Percentiles rank a stretch among this genome's conserved stretches.
Evolutionary conservation across 2,329 filamentous ascomycete species (phyloP).

Genomic region (Septoria petroselini): DNA sequence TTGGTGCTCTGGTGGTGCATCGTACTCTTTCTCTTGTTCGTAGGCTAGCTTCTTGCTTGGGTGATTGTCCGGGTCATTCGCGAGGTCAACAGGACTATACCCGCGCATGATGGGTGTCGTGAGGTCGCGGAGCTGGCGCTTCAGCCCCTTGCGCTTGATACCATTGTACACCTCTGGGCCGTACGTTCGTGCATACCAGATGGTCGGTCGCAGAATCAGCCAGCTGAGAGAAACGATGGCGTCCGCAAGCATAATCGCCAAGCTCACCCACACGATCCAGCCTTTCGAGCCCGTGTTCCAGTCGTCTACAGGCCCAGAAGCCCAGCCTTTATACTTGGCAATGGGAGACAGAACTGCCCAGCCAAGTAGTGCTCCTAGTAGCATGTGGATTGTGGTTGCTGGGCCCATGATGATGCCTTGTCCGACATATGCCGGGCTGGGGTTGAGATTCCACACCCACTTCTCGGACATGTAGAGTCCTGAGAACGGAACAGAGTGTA

Average conservation of each 20-base stretch:
- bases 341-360: conserved; percentile 90
- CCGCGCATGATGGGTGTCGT: conserved; percentile 37
- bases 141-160: conserved; percentile 31
- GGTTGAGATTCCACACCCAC: conserved; percentile 96
- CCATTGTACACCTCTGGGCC: conserved; percentile 35
- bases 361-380: conserved; percentile 80
- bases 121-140: conserved; percentile 37
- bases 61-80: conserved; percentile 19
- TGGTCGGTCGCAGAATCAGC: conserved; percentile 64
- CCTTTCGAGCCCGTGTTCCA: conserved; percentile 95
- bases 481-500: conserved; percentile 84
- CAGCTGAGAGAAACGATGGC: conserved; percentile 83
- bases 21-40: conserved; percentile 53
- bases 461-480: conserved; percentile 68
- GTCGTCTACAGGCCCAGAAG: conserved; percentile 77
- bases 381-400: conserved; percentile 91
- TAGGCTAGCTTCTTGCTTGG: conserved; percentile 10
- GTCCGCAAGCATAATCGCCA: conserved; percentile 96
- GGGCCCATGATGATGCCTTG: conserved; percentile 99
- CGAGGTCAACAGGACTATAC: conserved; percentile 41
- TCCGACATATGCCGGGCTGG: conserved; percentile 93
- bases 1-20: conserved; percentile 80
- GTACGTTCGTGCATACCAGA: conserved; percentile 47
- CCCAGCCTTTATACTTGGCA: conserved; percentile 83
- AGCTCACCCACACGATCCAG: conserved; percentile 96